Evolutionary conservation across 495 filamentous ascomycete genomes (phyloP), one percentile per base, ranked within the genome.

Genomic region (Aspergillus affinis): DNA sequence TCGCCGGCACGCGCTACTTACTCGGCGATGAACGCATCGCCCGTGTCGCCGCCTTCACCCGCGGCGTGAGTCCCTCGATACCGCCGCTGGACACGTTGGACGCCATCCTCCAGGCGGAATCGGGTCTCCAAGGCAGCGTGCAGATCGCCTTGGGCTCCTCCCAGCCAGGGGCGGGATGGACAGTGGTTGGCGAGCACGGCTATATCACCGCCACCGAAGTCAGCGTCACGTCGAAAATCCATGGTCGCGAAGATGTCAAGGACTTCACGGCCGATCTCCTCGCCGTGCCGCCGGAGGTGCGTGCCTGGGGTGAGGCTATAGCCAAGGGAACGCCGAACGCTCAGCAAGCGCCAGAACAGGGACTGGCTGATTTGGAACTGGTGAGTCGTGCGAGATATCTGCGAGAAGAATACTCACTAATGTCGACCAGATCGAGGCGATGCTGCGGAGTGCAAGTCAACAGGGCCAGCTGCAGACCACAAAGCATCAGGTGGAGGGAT

Each of bases 21-120:
- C 69, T 88, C 2, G 82, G 82, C 3, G 54, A 66, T 13, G 80
- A 81, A n/a, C 69, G 53, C 46, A 59, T 71, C 23, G 55, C 81
- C 6, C 72, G 67, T 36, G 58, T 86, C 10, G 71, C 78, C 19
- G 85, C 84, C 0, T 82, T 84, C 54, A 82, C 82, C 4, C 60
- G 75, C 20, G 74, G 79, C 52, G 62, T 83, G 15, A 75, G 82
- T 60, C 62, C 72, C 44, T 77, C 89, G 72, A 72, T 91, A 6
- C 83, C 85, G 12, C 89, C 87, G 0, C 78, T 86, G 10, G 88
- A 90, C 63, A 88, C 87, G 4, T 71, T 89, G 51, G 78, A 84
- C 68, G 84, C 86, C 15, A 74, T 81, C 0, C 63, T 85, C 61
- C 76, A 78, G 63, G 82, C 83, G 0, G 76, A 74, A 56, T 77